A percentile compares a stretch with the other conserved stretches of the same genome.
phyloP scores from a whole-genome alignment of 371 early-diverging fungal genomes.

The Umbelopsis sp. region DNA sequence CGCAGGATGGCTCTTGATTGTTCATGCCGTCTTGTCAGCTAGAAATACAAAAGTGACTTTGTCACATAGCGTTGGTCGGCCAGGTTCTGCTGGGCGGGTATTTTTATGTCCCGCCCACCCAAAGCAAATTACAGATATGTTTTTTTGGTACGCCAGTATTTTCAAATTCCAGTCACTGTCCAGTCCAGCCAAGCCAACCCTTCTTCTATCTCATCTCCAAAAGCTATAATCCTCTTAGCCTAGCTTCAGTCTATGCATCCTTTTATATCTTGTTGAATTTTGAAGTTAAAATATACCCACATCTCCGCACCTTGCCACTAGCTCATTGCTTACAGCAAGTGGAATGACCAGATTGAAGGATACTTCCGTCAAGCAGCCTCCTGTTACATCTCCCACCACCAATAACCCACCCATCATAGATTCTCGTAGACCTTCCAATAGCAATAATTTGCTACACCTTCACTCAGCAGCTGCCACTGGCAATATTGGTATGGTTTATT shows the following conservation, averaged over 20 bases:
- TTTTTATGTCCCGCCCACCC: no score
- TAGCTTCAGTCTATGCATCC: not conserved
- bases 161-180: no score
- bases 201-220: no score
- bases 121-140: no score
- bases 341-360: conserved; percentile 16
- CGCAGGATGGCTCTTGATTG: no score
- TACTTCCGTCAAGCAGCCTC: not conserved
- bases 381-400: not conserved
- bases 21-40: no score
- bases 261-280: not conserved
- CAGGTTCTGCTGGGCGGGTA: no score
- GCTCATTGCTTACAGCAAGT: not conserved
- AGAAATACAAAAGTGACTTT: no score
- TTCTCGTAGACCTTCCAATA: conserved; percentile 30
- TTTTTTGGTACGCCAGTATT: no score
- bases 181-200: no score
- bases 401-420: not conserved
- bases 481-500: conserved; percentile 55
- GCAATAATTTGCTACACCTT: conserved; percentile 50
- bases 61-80: no score
- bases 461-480: conserved; percentile 70
- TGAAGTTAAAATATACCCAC: not conserved
- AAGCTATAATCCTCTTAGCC: not conserved
- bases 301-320: not conserved